These are phyloP conservation scores for Theobroma grandiflorum DNA, from an alignment of 441 rosid species.

Conservation along the genomic window DNA sequence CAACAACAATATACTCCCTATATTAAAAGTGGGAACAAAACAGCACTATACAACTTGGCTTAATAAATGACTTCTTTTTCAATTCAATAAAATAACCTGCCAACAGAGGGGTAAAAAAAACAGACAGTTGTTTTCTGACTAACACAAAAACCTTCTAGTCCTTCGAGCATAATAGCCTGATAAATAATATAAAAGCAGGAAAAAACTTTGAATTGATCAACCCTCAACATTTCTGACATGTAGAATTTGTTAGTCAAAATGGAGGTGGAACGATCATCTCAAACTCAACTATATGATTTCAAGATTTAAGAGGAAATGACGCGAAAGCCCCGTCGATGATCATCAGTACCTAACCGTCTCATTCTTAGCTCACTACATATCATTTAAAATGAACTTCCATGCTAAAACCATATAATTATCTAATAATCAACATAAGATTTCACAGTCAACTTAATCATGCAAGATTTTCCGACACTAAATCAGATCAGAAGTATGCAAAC, in stretches of 20 bases:
- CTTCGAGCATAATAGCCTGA: neutral
- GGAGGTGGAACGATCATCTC: neutral
- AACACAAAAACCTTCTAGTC: neutral
- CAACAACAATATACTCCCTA: neutral
- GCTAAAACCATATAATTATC: neutral
- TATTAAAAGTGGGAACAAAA: neutral
- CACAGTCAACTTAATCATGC: constrained; percentile 13
- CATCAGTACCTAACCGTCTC: neutral
- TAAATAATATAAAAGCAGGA: neutral
- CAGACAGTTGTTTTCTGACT: neutral
- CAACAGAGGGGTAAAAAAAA: neutral
- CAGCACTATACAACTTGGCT: constrained; percentile 11
- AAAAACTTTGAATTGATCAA: neutral
- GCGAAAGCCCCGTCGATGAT: neutral
- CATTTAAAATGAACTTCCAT: neutral
- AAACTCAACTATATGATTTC: neutral
- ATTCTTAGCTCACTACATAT: neutral
- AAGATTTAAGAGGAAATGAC: no score
- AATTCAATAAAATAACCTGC: neutral
- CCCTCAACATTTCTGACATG: neutral
- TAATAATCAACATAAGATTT: neutral
- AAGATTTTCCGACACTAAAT: neutral
- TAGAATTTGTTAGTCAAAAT: neutral
- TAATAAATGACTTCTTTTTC: neutral
- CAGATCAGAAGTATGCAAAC: constrained; percentile 8